phyloP scores from a whole-genome alignment of 371 early-diverging fungal genomes.

The Mucor sp. region DNA sequence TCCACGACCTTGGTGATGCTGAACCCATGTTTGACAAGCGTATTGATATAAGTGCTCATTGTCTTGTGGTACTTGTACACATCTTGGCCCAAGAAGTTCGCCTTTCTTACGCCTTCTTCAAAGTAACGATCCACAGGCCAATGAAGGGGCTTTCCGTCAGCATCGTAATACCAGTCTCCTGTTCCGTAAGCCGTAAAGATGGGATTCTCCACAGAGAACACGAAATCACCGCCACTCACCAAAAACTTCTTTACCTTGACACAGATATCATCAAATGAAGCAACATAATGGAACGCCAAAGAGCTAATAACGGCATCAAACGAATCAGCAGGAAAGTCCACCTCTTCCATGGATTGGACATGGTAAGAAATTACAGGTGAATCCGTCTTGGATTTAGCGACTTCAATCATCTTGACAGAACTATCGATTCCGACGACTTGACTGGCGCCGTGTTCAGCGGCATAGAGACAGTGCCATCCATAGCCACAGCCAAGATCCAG shows the following conservation, averaged over 20 bases:
- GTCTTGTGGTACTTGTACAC: conserved; percentile 27
- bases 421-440: conserved; percentile 17
- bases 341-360: conserved; percentile 5
- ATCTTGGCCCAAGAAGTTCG: conserved; percentile 15
- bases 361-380: conserved; percentile 5
- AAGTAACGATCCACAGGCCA: conserved; percentile 31
- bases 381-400: conserved; percentile 14
- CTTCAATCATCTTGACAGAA: conserved; percentile 21
- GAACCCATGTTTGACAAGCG: conserved; percentile 18
- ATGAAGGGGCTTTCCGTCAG: conserved; percentile 9
- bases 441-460: conserved; percentile 18
- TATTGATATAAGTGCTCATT: conserved; percentile 23
- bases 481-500: conserved; percentile 27
- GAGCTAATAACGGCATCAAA: conserved; percentile 27
- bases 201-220: conserved; percentile 28
- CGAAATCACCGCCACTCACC: conserved; percentile 15
- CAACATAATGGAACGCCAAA: conserved; percentile 22
- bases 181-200: conserved; percentile 24
- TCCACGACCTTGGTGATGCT: conserved; percentile 16
- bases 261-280: conserved; percentile 16
- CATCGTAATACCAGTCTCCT: conserved; percentile 19
- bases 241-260: conserved; percentile 2
- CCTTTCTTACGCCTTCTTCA: conserved; percentile 8
- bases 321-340: conserved; percentile 7
- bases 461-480: conserved; percentile 28